Evolutionary conservation across 2,329 filamentous ascomycete genomes (phyloP), one percentile per base, ranked within the genome.

Genomic region (Aspergillus intermedius): DNA sequence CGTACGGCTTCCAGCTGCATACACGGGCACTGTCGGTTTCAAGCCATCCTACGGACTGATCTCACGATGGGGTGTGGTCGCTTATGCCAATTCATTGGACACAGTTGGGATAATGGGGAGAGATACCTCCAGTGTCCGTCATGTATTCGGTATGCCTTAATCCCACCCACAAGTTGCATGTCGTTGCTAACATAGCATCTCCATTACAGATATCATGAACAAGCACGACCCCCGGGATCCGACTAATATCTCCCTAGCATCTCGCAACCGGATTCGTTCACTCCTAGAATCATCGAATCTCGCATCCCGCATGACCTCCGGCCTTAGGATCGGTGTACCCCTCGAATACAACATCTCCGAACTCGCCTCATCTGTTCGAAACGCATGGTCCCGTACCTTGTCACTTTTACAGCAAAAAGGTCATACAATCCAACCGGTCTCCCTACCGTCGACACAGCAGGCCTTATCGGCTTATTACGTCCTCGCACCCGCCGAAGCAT

Each of bases 381-480:
- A 74, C 32, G 80, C 84, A 5, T 98, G 93, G 90, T 63, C 77
- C 10, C 66, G 67, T 0, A 79, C 82, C 0, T 78, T 93, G 3
- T 66, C 73, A 3, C 60, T 70, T 2, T 76, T 97, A 1, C 76
- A 81, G 55, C 56, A 70, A 0, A 71, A 78, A n/a, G 90, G 89
- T 9, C 85, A 87, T 50, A 80, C 75, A 0, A 74, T 97, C 10
- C 80, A 88, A 9, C 80, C 87, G 1, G 80, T 97, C 13, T 88
- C 86, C 2, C 77, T 98, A 4, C 91, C 91, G 0, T 82, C 84
- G 0, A 98, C 91, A 1, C 85, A 82, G 53, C 84, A 88, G 57
- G 91, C 93, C 0, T 80, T 98, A 0, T 88, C 90, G 17, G 87
- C 93, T 30, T 98, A 98, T 74, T 98, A 98, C 68, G 81, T 98